Evolutionary conservation across 441 rosid species (phyloP).

Genomic region (Syzygium malaccense): DNA sequence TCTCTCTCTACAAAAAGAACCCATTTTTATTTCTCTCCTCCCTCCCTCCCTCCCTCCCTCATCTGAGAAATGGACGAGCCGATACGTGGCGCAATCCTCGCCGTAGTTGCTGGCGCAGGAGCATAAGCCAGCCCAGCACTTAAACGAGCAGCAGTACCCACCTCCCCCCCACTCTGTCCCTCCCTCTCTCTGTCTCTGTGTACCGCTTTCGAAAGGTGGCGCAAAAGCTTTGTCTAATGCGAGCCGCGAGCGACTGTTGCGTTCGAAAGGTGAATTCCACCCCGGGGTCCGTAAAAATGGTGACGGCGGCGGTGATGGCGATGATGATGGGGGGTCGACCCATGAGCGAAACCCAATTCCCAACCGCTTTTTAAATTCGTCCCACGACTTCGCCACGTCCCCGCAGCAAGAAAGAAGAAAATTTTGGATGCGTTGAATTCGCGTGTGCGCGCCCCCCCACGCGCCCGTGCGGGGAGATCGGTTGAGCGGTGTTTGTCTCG

Average conservation of each 20-base stretch:
- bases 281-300: neutral
- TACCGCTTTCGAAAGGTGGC: neutral
- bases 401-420: neutral
- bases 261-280: neutral
- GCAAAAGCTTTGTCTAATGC: neutral
- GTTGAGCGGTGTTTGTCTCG: constrained; percentile 76
- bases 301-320: neutral
- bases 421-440: constrained; percentile 45
- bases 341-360: neutral
- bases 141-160: neutral
- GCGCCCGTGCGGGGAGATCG: constrained; percentile 18
- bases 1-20: neutral
- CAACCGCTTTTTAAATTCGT: constrained; percentile 9
- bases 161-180: neutral
- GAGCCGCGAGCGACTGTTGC: neutral
- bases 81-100: constrained; percentile 10
- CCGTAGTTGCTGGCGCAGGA: neutral
- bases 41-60: neutral
- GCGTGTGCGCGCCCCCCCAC: constrained; percentile 15
- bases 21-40: neutral
- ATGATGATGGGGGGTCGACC: too few relatives aligned
- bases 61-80: neutral
- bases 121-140: neutral
- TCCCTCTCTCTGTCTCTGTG: too few relatives aligned
- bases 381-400: neutral